These are phyloP conservation scores for Cladorrhinum samala DNA, from an alignment of 495 filamentous ascomycete species.

Conservation along the genomic window DNA sequence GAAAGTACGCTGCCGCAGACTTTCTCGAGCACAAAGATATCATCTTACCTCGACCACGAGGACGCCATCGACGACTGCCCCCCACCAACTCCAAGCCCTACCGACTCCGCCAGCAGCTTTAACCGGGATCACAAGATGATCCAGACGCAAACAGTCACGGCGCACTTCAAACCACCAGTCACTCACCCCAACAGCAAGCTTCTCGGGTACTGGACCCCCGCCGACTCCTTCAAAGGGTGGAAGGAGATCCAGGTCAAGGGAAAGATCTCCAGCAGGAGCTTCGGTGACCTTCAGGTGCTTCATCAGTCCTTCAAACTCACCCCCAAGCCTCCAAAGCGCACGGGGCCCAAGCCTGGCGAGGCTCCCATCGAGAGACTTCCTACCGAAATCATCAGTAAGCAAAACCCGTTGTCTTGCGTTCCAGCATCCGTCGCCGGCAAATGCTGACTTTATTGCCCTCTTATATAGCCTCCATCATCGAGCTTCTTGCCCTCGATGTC, in stretches of 20 bases:
- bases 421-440: no score
- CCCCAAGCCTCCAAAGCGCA: conserved; percentile 21
- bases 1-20: conserved; percentile 57
- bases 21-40: conserved; percentile 61
- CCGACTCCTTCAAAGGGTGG: conserved; percentile 65
- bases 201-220: conserved; percentile 62
- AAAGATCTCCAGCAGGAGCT: conserved; percentile 64
- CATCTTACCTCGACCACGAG: conserved; percentile 45
- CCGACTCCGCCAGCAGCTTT: conserved; percentile 9
- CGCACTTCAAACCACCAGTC: conserved; percentile 40
- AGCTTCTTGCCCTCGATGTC: conserved; percentile 65
- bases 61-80: conserved; percentile 42
- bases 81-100: conserved; percentile 14
- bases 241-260: conserved; percentile 63
- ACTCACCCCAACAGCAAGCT: conserved; percentile 42
- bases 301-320: conserved; percentile 50
- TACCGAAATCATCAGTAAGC: conserved; percentile 66
- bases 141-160: conserved; percentile 26
- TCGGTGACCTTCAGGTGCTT: conserved; percentile 57
- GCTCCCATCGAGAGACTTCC: conserved; percentile 61
- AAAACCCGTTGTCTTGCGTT: conserved; percentile 1
- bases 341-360: conserved; percentile 29
- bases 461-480: conserved; percentile 64
- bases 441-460: conserved; percentile 17
- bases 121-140: conserved; percentile 29